These are phyloP conservation scores for Phytophthora uliginosa DNA, from an alignment of 352 stramenopile species.

Conservation along the genomic window DNA sequence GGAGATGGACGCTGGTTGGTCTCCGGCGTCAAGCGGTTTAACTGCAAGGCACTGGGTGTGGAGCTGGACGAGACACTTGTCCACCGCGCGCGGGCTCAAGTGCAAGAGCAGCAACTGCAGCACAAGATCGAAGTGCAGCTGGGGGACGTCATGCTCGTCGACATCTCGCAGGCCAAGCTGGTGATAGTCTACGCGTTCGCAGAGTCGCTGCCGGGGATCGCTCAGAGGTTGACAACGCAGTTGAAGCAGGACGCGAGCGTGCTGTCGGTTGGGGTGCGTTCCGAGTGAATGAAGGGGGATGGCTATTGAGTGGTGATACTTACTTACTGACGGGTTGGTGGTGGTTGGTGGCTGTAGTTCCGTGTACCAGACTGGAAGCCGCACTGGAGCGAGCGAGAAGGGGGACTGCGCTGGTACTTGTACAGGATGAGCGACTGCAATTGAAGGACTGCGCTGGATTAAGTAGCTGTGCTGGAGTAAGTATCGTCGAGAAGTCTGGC, in stretches of 20 bases:
- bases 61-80: conserved; percentile 77
- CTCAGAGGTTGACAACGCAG: conserved; percentile 57
- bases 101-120: conserved; percentile 34
- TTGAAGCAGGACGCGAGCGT: conserved; percentile 52
- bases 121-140: conserved; percentile 58
- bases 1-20: conserved; percentile 86
- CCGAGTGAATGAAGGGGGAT: neutral
- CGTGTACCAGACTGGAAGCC: conserved; percentile 78
- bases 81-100: conserved; percentile 33
- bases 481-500: conserved; percentile 50
- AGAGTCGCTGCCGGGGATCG: conserved; percentile 75
- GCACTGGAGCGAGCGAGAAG: conserved; percentile 55
- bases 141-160: conserved; percentile 64
- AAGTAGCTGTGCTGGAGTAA: conserved; percentile 4
- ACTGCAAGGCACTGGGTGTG: conserved; percentile 73
- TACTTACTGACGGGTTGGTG: neutral
- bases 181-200: conserved; percentile 91
- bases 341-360: conserved; percentile 58
- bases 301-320: too few species aligned
- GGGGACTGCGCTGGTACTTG: conserved; percentile 79
- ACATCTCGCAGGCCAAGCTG: conserved; percentile 61
- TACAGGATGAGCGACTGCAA: conserved; percentile 60
- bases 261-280: conserved; percentile 80
- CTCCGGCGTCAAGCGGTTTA: conserved; percentile 63
- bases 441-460: neutral